Evolutionary conservation across 2,329 filamentous ascomycete species (phyloP), one percentile per base, ranked within the genome.

Genomic region (Fusarium sp.): DNA sequence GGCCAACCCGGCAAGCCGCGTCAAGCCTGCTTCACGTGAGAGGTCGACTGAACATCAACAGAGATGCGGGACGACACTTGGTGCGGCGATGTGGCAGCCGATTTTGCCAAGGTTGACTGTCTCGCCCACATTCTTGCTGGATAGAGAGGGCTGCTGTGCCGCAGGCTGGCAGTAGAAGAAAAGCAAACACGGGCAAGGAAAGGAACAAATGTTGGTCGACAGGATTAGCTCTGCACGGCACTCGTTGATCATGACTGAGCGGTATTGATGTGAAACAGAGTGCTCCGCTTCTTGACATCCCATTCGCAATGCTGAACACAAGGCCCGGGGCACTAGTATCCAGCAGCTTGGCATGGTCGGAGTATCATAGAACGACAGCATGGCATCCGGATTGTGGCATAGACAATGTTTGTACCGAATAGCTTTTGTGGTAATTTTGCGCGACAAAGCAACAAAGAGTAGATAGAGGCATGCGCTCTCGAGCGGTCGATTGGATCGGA

Each of bases 21-120:
- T 78, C 71, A 77, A 73, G 66, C 67, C 64, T 62, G 67, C 71
- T 78, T 78, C 76, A 78, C 74, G 76, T 78, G 76, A 73, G 66
- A 60, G 22, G 61, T 47, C 60, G 64, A 45, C 64, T 66, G 64
- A 64, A 64, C 50, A 64, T 56, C 57, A 56, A 64, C 9, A 27
- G 66, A 71, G 58, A 62, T 45, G 54, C 38, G 58, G 65, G 45
- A 50, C 31, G 50, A 40, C 27, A 54, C 47, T 54, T 54, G 47
- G 47, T 54, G 47, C 47, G 47, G 47, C 31, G 47, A 54, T 31
- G 47, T 31, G 27, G 18, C 27, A 54, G 47, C 18, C 27, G 47
- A 31, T 16, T 47, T 45, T 29, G 54, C 38, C 50, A 24, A 57
- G 31, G 22, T 38, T 34, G 38, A 61, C 34, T 56, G 35, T 50